Percentiles rank a stretch among this genome's conserved stretches.
phyloP scores from a whole-genome alignment of 2,329 filamentous ascomycete genomes.

The Plectosphaerella cucumerina region DNA sequence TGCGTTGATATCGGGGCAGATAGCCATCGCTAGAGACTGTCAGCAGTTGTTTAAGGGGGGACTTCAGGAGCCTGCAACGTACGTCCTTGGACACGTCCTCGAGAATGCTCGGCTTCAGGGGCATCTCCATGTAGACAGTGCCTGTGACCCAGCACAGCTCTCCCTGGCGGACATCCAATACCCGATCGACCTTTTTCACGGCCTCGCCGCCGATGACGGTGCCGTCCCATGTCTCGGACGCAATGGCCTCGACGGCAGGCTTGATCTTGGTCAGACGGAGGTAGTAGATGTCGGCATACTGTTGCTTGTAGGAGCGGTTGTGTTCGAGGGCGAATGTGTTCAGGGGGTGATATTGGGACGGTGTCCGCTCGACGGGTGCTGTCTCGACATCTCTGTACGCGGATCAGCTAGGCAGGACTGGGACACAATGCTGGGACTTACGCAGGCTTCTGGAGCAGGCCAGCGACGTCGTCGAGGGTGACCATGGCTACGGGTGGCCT shows the following conservation, averaged over 20 bases:
- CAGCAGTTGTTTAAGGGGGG: background rate
- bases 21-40: slow-evolving; percentile 68
- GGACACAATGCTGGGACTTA: slow-evolving; percentile 24
- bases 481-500: slow-evolving; percentile 30
- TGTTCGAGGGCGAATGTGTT: slow-evolving; percentile 70
- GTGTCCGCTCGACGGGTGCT: slow-evolving; percentile 38
- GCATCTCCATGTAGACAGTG: slow-evolving; percentile 97
- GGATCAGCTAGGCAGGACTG: slow-evolving; percentile 3
- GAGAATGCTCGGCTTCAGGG: slow-evolving; percentile 90
- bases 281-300: slow-evolving; percentile 98
- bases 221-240: slow-evolving; percentile 70
- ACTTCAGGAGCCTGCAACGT: slow-evolving; percentile 21
- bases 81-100: slow-evolving; percentile 94
- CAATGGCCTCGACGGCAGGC: slow-evolving; percentile 72
- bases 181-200: slow-evolving; percentile 75
- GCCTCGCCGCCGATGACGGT: slow-evolving; percentile 74
- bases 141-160: slow-evolving; percentile 93
- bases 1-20: slow-evolving; percentile 71
- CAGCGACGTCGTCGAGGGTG: slow-evolving; percentile 35
- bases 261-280: slow-evolving; percentile 84
- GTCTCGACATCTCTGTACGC: slow-evolving; percentile 26
- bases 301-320: slow-evolving; percentile 78
- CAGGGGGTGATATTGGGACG: slow-evolving; percentile 67
- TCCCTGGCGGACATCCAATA: slow-evolving; percentile 92
- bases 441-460: slow-evolving; percentile 45